Conservation (phyloP, 2,329 filamentous ascomycete genomes). For the Pseudogymnoascus sp. region DNA sequence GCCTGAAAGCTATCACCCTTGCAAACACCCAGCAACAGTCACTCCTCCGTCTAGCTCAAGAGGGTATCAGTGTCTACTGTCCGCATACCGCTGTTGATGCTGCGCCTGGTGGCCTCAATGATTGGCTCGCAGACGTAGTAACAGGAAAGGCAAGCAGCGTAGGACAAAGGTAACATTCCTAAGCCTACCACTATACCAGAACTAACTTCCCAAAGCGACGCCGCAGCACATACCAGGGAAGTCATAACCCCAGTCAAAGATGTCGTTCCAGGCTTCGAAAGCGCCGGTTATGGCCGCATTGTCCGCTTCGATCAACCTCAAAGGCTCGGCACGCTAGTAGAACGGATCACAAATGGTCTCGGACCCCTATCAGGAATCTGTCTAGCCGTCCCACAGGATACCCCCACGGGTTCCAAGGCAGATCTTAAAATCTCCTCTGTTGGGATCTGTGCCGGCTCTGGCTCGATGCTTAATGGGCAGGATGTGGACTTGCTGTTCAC, state of each 20-base stretch:
- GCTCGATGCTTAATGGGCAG: constrained; percentile 60
- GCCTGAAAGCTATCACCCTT: constrained; percentile 79
- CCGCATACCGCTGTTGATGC: constrained; percentile 94
- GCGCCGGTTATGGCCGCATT: constrained; percentile 27
- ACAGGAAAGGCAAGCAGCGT: constrained; percentile 38
- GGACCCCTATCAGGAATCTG: constrained; percentile 17
- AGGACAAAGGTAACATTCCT: not conserved
- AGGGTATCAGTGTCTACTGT: constrained; percentile 89
- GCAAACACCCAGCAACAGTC: constrained; percentile 79
- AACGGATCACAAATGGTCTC: constrained; percentile 19
- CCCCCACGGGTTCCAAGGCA: constrained; percentile 14
- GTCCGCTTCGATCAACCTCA: constrained; percentile 22
- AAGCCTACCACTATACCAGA: constrained; percentile 20
- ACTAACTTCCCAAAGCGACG: not conserved
- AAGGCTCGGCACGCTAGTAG: constrained; percentile 18
- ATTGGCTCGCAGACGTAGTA: constrained; percentile 87
- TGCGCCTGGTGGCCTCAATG: constrained; percentile 73
- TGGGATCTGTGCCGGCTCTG: constrained; percentile 83
- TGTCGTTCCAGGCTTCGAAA: constrained; percentile 19
- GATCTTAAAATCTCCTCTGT: constrained; percentile 51
- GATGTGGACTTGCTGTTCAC: constrained; percentile 78
- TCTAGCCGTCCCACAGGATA: constrained; percentile 24
- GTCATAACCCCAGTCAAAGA: constrained; percentile 23
- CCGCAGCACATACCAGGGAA: constrained; percentile 12
- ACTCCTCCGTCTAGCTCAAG: constrained; percentile 69